Evolutionary conservation across 148 eudicot genomes (phyloP), one percentile per base, ranked within the genome.

Genomic region (Mesembryanthemum crystallinum): DNA sequence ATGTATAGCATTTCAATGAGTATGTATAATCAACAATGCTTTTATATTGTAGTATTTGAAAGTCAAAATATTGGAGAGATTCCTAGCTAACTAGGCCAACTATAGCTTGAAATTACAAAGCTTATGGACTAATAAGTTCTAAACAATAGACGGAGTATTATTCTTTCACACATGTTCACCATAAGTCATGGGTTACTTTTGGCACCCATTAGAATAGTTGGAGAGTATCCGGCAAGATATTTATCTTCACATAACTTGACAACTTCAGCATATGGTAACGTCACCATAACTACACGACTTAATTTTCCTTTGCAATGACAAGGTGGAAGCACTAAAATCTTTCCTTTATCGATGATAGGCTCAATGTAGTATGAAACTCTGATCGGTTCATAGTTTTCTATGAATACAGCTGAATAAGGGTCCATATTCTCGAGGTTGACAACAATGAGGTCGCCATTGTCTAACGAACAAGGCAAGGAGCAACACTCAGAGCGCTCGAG

Each of bases 291-390:
- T 43, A 78, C 76, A 42, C 89, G 72, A 64, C 88, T 80, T 15
- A 77, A 39, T 14, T 20, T 28, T 5, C 82, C 92, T 61, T 84
- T 84, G 1, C 71, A 29, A 1, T 47, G 69, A 20, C 72, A 75
- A 0, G 85, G 80, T 3, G 91, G 89, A 64, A 89, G 85, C 54
- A 89, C 76, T 37, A 87, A 15, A 10, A 89, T 83, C 39, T 79
- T 86, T 23, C 89, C 87, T 5, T 73, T 52, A 8, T 75, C 85
- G 8, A 69, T 21, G n/a, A 29, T 66, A 3, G 89, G 88, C 75
- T 84, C 87, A 11, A 81, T 60, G 30, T 86, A 87, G 62, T 71
- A 84, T 9, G 87, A 87, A 24, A 76, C 81, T 23, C 73, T 73
- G 29, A 89, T 43, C 8, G 79, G 85, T 27, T 73, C 72, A 29